Evolutionary conservation across 2,329 filamentous ascomycete genomes (phyloP).

Genomic region (Arthrobotrys sinensis): DNA sequence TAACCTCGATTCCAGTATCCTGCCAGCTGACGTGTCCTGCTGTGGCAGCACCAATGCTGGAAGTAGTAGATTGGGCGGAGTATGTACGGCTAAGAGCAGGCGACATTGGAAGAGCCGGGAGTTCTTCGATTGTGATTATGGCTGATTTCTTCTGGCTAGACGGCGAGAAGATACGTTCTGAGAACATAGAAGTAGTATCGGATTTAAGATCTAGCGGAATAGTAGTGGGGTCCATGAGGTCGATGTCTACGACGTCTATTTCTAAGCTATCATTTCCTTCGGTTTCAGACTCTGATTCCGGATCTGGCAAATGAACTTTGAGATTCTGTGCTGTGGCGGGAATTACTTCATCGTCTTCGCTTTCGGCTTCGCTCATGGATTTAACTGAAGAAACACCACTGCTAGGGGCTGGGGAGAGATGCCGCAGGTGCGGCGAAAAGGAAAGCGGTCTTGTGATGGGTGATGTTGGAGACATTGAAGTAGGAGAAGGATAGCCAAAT

Average conservation of each 20-base stretch:
- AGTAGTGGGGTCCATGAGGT: constrained; percentile 32
- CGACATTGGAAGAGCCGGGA: constrained; percentile 55
- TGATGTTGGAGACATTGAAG: constrained; percentile 50
- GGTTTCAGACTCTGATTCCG: constrained; percentile 52
- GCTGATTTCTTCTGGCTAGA: constrained; percentile 15
- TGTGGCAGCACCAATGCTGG: constrained; percentile 24
- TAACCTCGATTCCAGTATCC: constrained; percentile 55
- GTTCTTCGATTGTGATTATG: constrained; percentile 57
- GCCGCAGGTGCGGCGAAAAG: constrained; percentile 56
- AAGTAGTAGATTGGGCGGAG: constrained; percentile 39
- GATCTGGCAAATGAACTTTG: constrained; percentile 56
- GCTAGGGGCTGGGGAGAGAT: constrained; percentile 57
- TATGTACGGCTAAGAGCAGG: constrained; percentile 51
- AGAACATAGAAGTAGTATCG: constrained; percentile 45
- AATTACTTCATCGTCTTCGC: constrained; percentile 52
- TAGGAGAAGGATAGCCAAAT: constrained; percentile 51
- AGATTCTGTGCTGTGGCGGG: constrained; percentile 43
- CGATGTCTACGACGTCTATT: constrained; percentile 27
- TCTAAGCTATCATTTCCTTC: constrained; percentile 21
- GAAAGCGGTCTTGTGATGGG: constrained; percentile 50
- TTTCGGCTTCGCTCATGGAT: constrained; percentile 57
- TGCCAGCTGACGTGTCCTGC: constrained; percentile 54
- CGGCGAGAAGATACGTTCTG: constrained; percentile 32
- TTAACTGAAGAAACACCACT: constrained; percentile 51
- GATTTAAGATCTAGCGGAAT: constrained; percentile 54